phyloP scores from a whole-genome alignment of 371 early-diverging fungal species.

The Mucor lusitanicus region DNA sequence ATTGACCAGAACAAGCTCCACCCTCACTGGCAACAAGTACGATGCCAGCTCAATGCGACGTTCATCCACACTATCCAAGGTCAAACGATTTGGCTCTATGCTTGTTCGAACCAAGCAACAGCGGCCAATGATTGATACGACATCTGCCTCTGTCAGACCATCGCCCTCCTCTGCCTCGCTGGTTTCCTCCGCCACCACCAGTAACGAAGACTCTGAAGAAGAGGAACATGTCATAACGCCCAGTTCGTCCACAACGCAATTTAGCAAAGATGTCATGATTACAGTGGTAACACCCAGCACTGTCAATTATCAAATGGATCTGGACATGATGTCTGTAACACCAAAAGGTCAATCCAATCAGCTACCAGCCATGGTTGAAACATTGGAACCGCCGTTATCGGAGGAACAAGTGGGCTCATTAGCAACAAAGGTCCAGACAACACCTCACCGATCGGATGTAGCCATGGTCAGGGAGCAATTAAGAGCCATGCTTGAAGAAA shows the following conservation, averaged over 20 bases:
- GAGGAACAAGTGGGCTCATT: neutral
- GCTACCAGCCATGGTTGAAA: neutral
- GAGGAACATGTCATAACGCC: neutral
- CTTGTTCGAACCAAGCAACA: neutral
- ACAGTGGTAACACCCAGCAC: neutral
- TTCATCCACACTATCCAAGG: constrained; percentile 1
- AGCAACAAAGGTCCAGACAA: neutral
- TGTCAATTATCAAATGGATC: neutral
- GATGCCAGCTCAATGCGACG: neutral
- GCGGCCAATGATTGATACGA: neutral
- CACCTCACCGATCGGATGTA: neutral
- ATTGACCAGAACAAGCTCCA: neutral
- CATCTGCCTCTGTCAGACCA: neutral
- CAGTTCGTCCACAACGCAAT: neutral
- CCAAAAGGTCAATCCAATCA: neutral
- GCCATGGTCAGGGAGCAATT: neutral
- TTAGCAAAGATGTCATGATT: neutral
- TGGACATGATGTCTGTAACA: neutral
- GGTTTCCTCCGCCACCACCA: neutral
- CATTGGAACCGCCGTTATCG: neutral
- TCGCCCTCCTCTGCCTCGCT: neutral
- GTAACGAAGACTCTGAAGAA: neutral
- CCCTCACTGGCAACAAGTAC: neutral
- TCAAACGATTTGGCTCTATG: constrained; percentile 1
- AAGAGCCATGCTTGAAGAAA: neutral